Evolutionary conservation across 768 basidiomycete species (phyloP).

Genomic region (Lentinus brumalis): DNA sequence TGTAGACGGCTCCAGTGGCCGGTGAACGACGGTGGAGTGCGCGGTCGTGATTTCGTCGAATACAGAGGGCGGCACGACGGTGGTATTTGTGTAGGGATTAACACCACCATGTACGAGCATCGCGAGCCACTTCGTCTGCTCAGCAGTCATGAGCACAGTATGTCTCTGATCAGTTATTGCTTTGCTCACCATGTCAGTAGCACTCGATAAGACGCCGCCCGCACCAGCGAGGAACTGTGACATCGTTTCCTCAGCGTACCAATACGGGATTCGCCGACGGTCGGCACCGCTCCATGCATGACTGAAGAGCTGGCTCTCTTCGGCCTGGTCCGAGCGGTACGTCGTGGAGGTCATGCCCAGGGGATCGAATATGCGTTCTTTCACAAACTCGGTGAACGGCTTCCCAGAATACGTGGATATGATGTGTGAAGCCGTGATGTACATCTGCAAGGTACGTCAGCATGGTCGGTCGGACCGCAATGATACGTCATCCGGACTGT

Average conservation of each 20-base stretch:
- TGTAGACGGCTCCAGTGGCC: constrained; percentile 7
- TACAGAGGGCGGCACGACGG: constrained; percentile 34
- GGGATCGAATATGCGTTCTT: constrained; percentile 42
- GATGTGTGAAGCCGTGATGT: constrained; percentile 36
- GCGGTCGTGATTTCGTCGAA: constrained; percentile 36
- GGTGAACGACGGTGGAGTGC: constrained; percentile 28
- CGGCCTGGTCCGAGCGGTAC: constrained; percentile 37
- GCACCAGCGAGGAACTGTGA: constrained; percentile 37
- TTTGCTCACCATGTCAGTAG: constrained; percentile 42
- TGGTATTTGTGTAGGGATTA: constrained; percentile 31
- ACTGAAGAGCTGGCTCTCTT: constrained; percentile 32
- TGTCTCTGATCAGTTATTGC: neutral
- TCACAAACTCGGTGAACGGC: constrained; percentile 41
- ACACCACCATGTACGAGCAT: constrained; percentile 38
- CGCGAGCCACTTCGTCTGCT: constrained; percentile 43
- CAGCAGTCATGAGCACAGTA: neutral
- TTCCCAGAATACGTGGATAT: constrained; percentile 35
- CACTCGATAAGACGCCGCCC: constrained; percentile 45
- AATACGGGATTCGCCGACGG: constrained; percentile 38
- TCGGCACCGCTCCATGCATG: constrained; percentile 33
- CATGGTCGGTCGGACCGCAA: neutral
- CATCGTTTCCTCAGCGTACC: constrained; percentile 28
- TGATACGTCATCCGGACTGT: neutral
- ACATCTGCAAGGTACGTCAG: constrained; percentile 39
- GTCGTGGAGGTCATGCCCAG: constrained; percentile 46